These are phyloP conservation scores for Phytophthora megakarya DNA, from an alignment of 352 stramenopile genomes.

Conservation along the genomic window DNA sequence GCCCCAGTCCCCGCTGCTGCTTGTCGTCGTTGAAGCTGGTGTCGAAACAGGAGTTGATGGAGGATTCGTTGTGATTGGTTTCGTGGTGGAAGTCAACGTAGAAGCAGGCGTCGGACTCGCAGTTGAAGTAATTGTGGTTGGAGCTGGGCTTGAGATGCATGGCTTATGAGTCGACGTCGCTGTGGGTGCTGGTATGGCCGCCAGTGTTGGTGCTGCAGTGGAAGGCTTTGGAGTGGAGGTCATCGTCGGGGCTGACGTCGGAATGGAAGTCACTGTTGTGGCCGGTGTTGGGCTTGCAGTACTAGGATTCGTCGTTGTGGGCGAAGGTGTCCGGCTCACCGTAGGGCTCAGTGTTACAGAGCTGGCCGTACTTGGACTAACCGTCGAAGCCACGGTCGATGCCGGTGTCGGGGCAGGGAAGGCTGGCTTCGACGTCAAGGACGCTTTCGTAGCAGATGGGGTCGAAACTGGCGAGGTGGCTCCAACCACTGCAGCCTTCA, in stretches of 20 bases:
- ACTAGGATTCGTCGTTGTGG: neutral
- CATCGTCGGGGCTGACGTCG: neutral
- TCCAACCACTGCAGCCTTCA: slow-evolving; percentile 17
- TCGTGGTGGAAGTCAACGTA: neutral
- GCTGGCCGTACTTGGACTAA: neutral
- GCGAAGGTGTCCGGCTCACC: neutral
- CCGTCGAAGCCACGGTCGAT: neutral
- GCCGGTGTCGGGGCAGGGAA: neutral
- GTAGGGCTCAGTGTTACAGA: neutral
- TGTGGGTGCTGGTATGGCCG: neutral
- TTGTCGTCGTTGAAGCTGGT: slow-evolving; percentile 1
- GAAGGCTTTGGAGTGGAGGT: neutral
- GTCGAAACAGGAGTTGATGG: neutral
- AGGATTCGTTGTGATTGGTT: neutral
- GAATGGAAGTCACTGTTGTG: neutral
- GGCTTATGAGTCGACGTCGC: neutral
- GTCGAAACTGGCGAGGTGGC: neutral
- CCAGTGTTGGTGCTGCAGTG: neutral
- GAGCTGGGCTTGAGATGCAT: neutral
- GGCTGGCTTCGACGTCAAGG: neutral
- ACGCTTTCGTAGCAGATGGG: neutral
- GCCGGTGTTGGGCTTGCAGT: neutral
- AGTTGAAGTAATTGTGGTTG: neutral
- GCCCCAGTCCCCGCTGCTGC: slow-evolving; percentile 3
- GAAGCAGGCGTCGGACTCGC: neutral